These are phyloP conservation scores for Fusarium sp. DNA, from an alignment of 2,329 filamentous ascomycete species.

Conservation along the genomic window DNA sequence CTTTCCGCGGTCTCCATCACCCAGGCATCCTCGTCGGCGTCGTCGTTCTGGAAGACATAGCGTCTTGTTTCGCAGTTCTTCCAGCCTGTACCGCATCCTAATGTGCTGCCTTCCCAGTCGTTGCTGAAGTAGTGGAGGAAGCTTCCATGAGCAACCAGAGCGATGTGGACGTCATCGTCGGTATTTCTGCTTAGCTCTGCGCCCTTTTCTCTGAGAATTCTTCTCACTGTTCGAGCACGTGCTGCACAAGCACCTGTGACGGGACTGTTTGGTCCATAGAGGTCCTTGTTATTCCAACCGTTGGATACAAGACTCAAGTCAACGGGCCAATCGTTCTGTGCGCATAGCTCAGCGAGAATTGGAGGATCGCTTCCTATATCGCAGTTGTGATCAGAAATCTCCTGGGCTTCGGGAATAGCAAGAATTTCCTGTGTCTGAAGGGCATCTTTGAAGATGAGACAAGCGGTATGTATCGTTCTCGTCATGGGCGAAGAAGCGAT, in stretches of 20 bases:
- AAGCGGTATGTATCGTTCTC: slow-evolving; percentile 27
- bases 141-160: slow-evolving; percentile 29
- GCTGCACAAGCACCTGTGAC: slow-evolving; percentile 22
- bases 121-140: slow-evolving; percentile 37
- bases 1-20: slow-evolving; percentile 30
- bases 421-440: slow-evolving; percentile 20
- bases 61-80: slow-evolving; percentile 33
- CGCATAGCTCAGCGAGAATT: neutral
- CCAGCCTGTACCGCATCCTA: slow-evolving; percentile 24
- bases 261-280: slow-evolving; percentile 32
- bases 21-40: slow-evolving; percentile 30
- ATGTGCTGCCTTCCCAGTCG: slow-evolving; percentile 28
- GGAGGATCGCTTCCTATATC: slow-evolving; percentile 20
- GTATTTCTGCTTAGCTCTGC: neutral
- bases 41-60: slow-evolving; percentile 26
- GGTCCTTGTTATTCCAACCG: slow-evolving; percentile 28
- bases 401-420: slow-evolving; percentile 34
- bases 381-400: slow-evolving; percentile 32
- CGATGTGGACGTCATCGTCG: slow-evolving; percentile 30
- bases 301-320: slow-evolving; percentile 18
- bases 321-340: slow-evolving; percentile 26
- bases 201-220: slow-evolving; percentile 23
- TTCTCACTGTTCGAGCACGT: slow-evolving; percentile 26
- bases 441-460: slow-evolving; percentile 19
- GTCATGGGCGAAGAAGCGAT: slow-evolving; percentile 30